A percentile compares a stretch with the other conserved stretches of the same genome.
These are phyloP conservation scores for Candida buenavistaensis DNA, from an alignment of 1,139 yeast genomes.

Conservation along the genomic window DNA sequence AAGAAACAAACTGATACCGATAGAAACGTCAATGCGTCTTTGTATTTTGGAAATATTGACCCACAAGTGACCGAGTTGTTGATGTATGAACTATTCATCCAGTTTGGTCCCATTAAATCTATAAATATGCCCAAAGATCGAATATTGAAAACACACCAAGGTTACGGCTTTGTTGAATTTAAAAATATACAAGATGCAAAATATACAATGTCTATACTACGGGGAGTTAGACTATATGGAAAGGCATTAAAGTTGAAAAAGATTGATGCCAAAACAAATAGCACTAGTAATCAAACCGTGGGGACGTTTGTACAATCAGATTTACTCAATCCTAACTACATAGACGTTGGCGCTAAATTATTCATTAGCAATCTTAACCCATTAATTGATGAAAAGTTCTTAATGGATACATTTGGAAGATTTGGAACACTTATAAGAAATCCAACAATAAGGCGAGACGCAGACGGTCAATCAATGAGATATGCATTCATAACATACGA, in stretches of 20 bases:
- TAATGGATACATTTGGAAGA: conserved; percentile 60
- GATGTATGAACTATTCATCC: conserved; percentile 79
- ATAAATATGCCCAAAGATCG: conserved; percentile 81
- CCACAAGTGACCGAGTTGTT: conserved; percentile 66
- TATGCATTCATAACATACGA: conserved; percentile 63
- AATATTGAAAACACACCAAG: conserved; percentile 70
- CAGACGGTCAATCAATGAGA: conserved; percentile 55
- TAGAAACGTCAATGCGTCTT: conserved; percentile 63
- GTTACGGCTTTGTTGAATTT: conserved; percentile 87
- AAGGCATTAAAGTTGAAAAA: conserved; percentile 61
- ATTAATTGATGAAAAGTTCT: conserved; percentile 60
- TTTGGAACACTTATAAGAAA: conserved; percentile 64
- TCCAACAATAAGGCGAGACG: conserved; percentile 57
- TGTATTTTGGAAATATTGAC: conserved; percentile 85
- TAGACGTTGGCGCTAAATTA: conserved; percentile 73
- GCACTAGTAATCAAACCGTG: conserved; percentile 4
- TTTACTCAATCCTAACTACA: conserved; percentile 11
- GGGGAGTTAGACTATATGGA: conserved; percentile 65
- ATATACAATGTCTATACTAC: conserved; percentile 63
- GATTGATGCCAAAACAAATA: conserved; percentile 30
- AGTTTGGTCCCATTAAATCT: conserved; percentile 75
- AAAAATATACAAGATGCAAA: conserved; percentile 61
- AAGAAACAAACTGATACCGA: conserved; percentile 40
- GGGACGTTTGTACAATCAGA: conserved; percentile 11
- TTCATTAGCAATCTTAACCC: conserved; percentile 74